Conservation (phyloP, 257 asterid species). For the Solanum habrochaites region DNA sequence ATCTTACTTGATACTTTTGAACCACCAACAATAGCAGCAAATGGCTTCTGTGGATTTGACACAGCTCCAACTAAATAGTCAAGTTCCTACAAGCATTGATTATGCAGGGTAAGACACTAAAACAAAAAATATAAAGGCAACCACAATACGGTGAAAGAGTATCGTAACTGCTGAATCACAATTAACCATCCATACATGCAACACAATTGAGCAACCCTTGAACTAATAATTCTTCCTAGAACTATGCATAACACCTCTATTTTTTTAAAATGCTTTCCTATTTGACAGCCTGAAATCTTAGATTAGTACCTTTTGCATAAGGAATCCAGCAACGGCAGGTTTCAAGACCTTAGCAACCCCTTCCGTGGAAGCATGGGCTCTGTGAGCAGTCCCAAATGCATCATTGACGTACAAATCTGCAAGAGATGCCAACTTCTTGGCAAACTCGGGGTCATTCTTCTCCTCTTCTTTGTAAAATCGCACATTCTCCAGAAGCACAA, state of each 20-base stretch:
- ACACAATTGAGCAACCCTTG: background rate
- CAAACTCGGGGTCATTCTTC: constrained; percentile 46
- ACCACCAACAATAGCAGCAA: constrained; percentile 88
- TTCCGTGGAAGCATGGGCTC: constrained; percentile 54
- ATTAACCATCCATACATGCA: background rate
- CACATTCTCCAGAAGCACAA: constrained; percentile 73
- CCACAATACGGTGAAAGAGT: background rate
- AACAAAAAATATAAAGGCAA: background rate
- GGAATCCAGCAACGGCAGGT: constrained; percentile 46
- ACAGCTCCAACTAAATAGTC: constrained; percentile 79
- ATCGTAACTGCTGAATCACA: background rate
- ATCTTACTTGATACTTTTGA: constrained; percentile 72
- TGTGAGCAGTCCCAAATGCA: constrained; percentile 81
- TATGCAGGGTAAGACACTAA: background rate
- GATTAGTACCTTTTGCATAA: constrained; percentile 34
- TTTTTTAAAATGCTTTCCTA: background rate
- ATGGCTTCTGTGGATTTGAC: constrained; percentile 70
- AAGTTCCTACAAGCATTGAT: constrained; percentile 47
- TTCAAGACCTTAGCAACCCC: constrained; percentile 41
- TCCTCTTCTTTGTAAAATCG: constrained; percentile 49
- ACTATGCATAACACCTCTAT: background rate
- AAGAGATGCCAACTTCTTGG: constrained; percentile 43
- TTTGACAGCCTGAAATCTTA: background rate
- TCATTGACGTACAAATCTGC: constrained; percentile 60
- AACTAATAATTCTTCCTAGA: background rate